Evolutionary conservation across 1,139 yeast genomes (phyloP), one percentile per base, ranked within the genome.

Genomic region (Pichia sp.): DNA sequence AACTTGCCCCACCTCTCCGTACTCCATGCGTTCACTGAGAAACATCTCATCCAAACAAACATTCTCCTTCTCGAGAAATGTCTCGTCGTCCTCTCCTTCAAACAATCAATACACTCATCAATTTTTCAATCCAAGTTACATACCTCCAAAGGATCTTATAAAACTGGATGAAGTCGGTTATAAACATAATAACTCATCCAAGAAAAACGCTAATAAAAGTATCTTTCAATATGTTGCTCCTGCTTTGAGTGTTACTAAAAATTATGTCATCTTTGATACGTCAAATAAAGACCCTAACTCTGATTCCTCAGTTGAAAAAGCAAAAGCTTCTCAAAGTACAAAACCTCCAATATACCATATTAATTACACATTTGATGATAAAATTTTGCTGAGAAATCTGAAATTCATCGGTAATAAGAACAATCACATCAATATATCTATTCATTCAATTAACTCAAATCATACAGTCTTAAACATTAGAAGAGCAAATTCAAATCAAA

Each of bases 81-180:
- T 51, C 3, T 53, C 56, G 6, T 42, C 53, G 11, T 42, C 53
- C 6, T 45, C 54, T 3, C 12, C 43, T 12, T 32, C 54, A 6
- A 42, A 42, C 20, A 38, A 37, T 26, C 11, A 26, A 9, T 47
- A 53, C 16, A 43, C 55, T 8, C 63, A 59, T 38, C 64, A 64
- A 18, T 64, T 64, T 48, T 64, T 64, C 53, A 56, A 59, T 24
- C 67, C 67, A 12, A 59, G 63, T 6, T 64, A 64, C 47, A 50
- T 53, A 9, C 50, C 55, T 11, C 60, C 63, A 30, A 54, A 53
- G 30, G 65, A 61, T 18, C 34, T 64, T 16, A 47, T 52, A 8
- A 46, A 46, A 9, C 47, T 54, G 3, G 65, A 62, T 25, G 63
- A 61, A 30, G 54, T 58, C 3, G 51, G 57, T 13, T 52, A 48